A percentile compares a stretch with the other conserved stretches of the same genome.
phyloP scores from a whole-genome alignment of 2,329 filamentous ascomycete genomes.

The Thielaviopsis cerberus region DNA sequence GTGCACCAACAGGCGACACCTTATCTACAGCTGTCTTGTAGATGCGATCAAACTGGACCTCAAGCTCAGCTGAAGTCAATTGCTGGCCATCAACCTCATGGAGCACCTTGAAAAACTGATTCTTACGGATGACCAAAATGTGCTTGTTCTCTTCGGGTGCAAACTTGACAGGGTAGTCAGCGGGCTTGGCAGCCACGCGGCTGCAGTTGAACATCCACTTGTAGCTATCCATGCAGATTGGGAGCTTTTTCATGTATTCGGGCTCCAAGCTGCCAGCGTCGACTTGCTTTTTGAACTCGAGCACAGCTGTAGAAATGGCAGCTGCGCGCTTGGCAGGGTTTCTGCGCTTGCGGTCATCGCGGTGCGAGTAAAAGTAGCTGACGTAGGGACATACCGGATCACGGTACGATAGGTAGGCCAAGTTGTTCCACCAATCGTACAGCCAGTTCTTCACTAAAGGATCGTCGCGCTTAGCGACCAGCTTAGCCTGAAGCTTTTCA shows the following conservation, averaged over 20 bases:
- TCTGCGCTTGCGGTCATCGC: constrained; percentile 73
- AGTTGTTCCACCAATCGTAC: constrained; percentile 94
- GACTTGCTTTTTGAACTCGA: constrained; percentile 91
- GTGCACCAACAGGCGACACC: constrained; percentile 55
- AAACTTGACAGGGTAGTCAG: constrained; percentile 73
- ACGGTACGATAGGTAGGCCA: constrained; percentile 79
- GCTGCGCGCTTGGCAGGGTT: constrained; percentile 86
- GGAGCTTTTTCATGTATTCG: constrained; percentile 95
- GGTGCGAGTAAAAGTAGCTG: constrained; percentile 98
- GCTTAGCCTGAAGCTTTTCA: constrained; percentile 68
- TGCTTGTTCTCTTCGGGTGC: constrained; percentile 58
- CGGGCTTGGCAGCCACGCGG: constrained; percentile 64
- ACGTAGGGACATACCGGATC: constrained; percentile 96
- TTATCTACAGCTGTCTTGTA: constrained; percentile 53
- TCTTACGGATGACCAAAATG: constrained; percentile 80
- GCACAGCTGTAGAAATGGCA: constrained; percentile 63
- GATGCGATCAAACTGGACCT: constrained; percentile 71
- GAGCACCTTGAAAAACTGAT: constrained; percentile 86
- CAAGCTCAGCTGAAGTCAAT: constrained; percentile 74
- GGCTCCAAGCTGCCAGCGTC: constrained; percentile 70
- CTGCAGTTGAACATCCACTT: constrained; percentile 97
- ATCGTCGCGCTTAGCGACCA: constrained; percentile 61
- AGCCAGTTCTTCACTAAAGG: constrained; percentile 84
- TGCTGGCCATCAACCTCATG: constrained; percentile 68
- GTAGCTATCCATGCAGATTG: constrained; percentile 96